Base-by-base conservation (phyloP, 83 land plant genomes). In the Picea abies region DNA sequence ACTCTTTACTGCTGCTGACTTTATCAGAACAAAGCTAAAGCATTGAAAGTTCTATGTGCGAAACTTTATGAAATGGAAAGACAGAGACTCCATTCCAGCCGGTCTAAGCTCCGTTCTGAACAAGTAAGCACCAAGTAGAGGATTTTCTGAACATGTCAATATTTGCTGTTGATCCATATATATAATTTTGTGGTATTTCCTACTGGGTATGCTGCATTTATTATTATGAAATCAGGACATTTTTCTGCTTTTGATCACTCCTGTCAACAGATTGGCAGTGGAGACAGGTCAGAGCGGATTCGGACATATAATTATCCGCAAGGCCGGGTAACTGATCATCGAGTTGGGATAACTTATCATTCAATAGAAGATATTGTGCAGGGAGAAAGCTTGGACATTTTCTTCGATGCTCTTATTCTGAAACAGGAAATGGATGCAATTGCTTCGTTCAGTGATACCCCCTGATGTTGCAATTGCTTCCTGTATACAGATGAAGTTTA, bases 231-330 rank as follows among this genome's bases (percentile, higher is more conserved):
- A 17, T 76, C 25, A 22, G 2, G 7, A 22, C 67, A 65, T 65
- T 29, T 77, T 10, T 11, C 61, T 79, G 20, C 44, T 60, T 26
- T 60, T 11, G 20, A 23, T 70, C 25, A 62, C 76, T 29, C 52
- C 26, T 62, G 47, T 49, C 39, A 41, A 63, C 85, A 96, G 98
- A 91, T 96, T 82, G 98, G 98, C 37, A 93, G 94, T 82, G 97
- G 97, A 39, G 98, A 97, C 83, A 94, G 99, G 75, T 97, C 98
- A 47, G 99, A 97, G 75, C 91, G 98, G 26, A 95, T 97, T 37
- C 94, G 98, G 14, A 97, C 99, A 11, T 97, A 97, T 83, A 97
- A 97, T 81, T 95, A 89, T 78, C 98, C 99, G 17, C 99, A 97
- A 72, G 99, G 99, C 11, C 89, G 98, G 69, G 99, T 95, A 16